These are phyloP conservation scores for Pycnococcus provasolii DNA, from an alignment of 139 green algal species.

Conservation along the genomic window DNA sequence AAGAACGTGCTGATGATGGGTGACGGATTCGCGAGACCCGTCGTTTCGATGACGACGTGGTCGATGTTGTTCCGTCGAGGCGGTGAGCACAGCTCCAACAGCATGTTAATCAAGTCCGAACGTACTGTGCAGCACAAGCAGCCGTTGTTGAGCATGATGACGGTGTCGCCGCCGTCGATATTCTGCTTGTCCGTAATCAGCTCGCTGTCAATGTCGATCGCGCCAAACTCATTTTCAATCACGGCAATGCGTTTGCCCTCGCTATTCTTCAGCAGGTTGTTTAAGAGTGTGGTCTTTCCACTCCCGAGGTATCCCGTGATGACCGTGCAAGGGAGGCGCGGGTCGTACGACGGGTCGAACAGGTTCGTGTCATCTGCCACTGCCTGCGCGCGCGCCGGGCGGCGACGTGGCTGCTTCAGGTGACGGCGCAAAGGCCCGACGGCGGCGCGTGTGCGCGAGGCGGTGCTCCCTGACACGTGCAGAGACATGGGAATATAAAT, in stretches of 20 bases:
- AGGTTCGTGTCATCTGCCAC: too few species aligned
- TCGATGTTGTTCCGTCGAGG: slow-evolving; percentile 53
- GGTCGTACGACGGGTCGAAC: slow-evolving; percentile 11
- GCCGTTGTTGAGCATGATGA: slow-evolving; percentile 86
- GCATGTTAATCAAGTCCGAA: slow-evolving; percentile 12
- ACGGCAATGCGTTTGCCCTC: slow-evolving; percentile 34
- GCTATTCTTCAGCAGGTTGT: slow-evolving; percentile 66
- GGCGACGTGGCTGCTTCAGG: too few species aligned
- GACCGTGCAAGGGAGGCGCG: slow-evolving; percentile 57
- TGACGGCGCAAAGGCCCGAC: too few species aligned
- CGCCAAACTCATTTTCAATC: slow-evolving; percentile 77
- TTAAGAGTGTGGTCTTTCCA: slow-evolving; percentile 79
- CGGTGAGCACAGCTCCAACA: neutral
- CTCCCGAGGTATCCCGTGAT: slow-evolving; percentile 89
- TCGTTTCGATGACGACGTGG: slow-evolving; percentile 93
- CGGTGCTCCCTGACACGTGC: too few species aligned
- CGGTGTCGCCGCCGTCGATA: slow-evolving; percentile 50
- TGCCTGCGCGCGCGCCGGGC: too few species aligned
- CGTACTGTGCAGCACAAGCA: slow-evolving; percentile 91
- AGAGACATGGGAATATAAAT: too few species aligned
- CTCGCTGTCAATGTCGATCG: slow-evolving; percentile 85
- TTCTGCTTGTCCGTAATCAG: slow-evolving; percentile 27
- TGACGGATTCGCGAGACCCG: slow-evolving; percentile 79
- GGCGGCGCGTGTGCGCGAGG: too few species aligned
- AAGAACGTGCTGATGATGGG: slow-evolving; percentile 91